phyloP scores from a whole-genome alignment of 2,329 filamentous ascomycete genomes.

The Cercospora sp. region DNA sequence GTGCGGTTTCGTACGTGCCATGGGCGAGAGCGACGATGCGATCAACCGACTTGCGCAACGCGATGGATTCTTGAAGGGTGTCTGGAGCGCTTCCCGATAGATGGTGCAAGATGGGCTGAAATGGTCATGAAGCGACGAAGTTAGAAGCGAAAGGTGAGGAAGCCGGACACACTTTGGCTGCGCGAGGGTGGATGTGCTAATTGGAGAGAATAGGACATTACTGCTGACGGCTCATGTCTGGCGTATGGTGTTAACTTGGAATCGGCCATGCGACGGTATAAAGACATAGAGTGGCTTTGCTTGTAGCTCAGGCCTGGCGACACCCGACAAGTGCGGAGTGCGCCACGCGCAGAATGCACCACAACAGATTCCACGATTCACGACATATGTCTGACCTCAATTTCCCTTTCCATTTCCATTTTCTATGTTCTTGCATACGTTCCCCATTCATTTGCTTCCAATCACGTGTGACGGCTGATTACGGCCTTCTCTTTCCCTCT shows the following conservation, averaged over 20 bases:
- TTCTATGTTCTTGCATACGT: neutral
- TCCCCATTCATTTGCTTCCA: neutral
- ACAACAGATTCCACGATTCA: conserved; percentile 7
- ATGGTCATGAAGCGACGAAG: conserved; percentile 6
- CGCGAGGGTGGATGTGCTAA: neutral
- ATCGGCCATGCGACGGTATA: conserved; percentile 6
- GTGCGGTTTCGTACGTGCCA: conserved; percentile 94
- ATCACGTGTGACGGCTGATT: conserved; percentile 23
- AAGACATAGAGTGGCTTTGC: conserved; percentile 13
- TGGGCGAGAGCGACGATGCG: conserved; percentile 96
- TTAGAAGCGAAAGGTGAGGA: conserved; percentile 5
- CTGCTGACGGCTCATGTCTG: conserved; percentile 18
- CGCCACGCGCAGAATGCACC: conserved; percentile 12
- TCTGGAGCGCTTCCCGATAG: conserved; percentile 77
- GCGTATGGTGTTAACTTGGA: conserved; percentile 14
- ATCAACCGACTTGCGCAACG: conserved; percentile 94
- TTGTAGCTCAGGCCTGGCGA: conserved; percentile 15
- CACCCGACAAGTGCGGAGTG: conserved; percentile 10
- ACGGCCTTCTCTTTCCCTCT: conserved; percentile 37
- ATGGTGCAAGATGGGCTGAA: conserved; percentile 10
- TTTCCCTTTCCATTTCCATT: neutral
- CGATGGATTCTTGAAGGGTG: conserved; percentile 94
- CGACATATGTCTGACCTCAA: neutral
- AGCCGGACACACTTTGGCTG: neutral
- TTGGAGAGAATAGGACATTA: neutral